These are phyloP conservation scores for Seiridium cupressi DNA, from an alignment of 2,329 filamentous ascomycete genomes.

Conservation along the genomic window DNA sequence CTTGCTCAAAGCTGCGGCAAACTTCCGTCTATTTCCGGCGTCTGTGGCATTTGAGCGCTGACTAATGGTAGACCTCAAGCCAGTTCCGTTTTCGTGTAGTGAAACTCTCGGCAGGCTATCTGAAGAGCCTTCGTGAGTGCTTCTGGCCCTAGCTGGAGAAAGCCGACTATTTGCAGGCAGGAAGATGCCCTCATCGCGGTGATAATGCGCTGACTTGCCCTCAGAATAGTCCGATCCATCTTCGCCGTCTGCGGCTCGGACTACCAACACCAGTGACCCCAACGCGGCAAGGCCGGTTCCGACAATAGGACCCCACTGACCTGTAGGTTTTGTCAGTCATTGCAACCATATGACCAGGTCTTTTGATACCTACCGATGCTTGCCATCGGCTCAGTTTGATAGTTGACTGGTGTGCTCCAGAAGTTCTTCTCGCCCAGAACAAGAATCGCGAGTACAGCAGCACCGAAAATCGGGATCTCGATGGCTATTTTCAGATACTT, in stretches of 20 bases:
- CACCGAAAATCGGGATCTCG: slow-evolving; percentile 58
- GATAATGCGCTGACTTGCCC: slow-evolving; percentile 23
- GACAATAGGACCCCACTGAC: slow-evolving; percentile 60
- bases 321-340: slow-evolving; percentile 22
- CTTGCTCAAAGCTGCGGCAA: slow-evolving; percentile 40
- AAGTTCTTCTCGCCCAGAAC: slow-evolving; percentile 64
- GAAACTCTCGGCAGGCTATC: not conserved
- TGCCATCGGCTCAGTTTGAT: slow-evolving; percentile 60
- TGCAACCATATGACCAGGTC: not conserved
- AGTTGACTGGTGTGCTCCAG: slow-evolving; percentile 53
- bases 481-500: slow-evolving; percentile 49
- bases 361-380: slow-evolving; percentile 49
- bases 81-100: not conserved
- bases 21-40: slow-evolving; percentile 34
- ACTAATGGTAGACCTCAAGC: slow-evolving; percentile 6
- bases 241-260: slow-evolving; percentile 26
- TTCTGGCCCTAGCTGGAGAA: not conserved
- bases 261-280: slow-evolving; percentile 54
- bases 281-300: slow-evolving; percentile 56
- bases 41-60: slow-evolving; percentile 11
- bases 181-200: slow-evolving; percentile 1
- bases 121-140: not conserved
- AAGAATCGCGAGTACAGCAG: slow-evolving; percentile 57
- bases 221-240: slow-evolving; percentile 16
- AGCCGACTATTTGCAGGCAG: not conserved